Evolutionary conservation across 169 alveolate genomes (phyloP).

Genomic region (Cytauxzoon felis): DNA sequence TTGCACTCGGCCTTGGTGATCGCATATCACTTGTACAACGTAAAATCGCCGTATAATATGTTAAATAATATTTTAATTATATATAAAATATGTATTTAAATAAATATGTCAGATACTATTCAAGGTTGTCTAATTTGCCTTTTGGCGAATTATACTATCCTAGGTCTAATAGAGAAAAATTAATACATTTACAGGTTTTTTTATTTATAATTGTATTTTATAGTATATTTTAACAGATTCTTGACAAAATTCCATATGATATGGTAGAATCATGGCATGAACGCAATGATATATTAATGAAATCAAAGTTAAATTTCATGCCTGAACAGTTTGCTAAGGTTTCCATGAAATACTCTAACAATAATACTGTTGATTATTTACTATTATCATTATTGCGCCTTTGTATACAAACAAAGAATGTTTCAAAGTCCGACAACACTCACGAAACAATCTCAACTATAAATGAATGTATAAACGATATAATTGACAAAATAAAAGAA

Average conservation of each 20-base stretch:
- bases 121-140: neutral
- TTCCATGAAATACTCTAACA: slow-evolving; percentile 11
- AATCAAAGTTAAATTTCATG: slow-evolving; percentile 5
- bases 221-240: slow-evolving; percentile 13
- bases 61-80: neutral
- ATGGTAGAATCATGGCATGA: slow-evolving; percentile 58
- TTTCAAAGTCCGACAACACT: neutral
- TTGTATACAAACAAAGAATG: slow-evolving; percentile 1
- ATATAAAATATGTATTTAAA: neutral
- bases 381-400: slow-evolving; percentile 24
- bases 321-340: slow-evolving; percentile 58
- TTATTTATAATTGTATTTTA: neutral
- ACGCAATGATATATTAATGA: slow-evolving; percentile 14
- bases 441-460: too few relatives aligned
- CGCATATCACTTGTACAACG: slow-evolving; percentile 22
- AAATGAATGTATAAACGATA: slow-evolving; percentile 10
- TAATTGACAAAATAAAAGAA: slow-evolving; percentile 25
- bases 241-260: slow-evolving; percentile 46
- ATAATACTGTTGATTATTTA: slow-evolving; percentile 9
- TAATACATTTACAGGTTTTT: slow-evolving; percentile 20
- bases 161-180: slow-evolving; percentile 21
- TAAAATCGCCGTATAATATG: slow-evolving; percentile 27
- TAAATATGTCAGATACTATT: neutral
- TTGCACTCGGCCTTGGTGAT: slow-evolving; percentile 53
- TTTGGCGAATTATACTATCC: slow-evolving; percentile 50